phyloP scores from a whole-genome alignment of 345 rosid species.

The Hibiscus tridactylites region DNA sequence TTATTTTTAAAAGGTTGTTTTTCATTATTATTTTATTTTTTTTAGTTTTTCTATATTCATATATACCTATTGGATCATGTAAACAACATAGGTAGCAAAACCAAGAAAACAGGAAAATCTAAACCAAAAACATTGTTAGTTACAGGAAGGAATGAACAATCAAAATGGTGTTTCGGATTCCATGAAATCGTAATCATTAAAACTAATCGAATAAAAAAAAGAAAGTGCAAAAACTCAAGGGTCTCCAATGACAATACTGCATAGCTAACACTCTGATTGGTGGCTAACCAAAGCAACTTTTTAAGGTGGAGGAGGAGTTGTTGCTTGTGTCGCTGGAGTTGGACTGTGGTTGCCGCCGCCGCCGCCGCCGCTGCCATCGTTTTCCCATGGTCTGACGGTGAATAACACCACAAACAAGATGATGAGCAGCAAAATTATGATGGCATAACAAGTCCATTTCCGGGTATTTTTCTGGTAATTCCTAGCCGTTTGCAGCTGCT shows the following conservation, averaged over 20 bases:
- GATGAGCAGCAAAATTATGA: conserved; percentile 52
- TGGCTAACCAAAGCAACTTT: neutral
- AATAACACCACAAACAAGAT: conserved; percentile 13
- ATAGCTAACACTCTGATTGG: too few relatives aligned
- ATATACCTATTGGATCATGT: neutral
- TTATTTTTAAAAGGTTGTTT: too few relatives aligned
- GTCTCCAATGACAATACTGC: too few relatives aligned
- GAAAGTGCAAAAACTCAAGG: too few relatives aligned
- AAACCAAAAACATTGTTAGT: neutral
- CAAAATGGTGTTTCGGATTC: neutral
- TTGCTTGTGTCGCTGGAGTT: neutral
- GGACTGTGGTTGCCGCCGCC: neutral
- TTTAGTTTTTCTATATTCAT: too few relatives aligned
- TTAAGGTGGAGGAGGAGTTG: neutral
- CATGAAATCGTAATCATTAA: neutral
- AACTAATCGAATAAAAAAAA: neutral
- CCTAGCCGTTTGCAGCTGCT: neutral
- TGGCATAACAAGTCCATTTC: conserved; percentile 77
- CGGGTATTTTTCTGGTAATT: conserved; percentile 22
- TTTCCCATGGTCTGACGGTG: conserved; percentile 52
- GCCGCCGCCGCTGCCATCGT: neutral
- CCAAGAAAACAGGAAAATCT: neutral
- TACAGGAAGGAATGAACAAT: neutral
- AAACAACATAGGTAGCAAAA: neutral
- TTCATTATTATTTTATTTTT: too few relatives aligned